phyloP scores from a whole-genome alignment of 1,284 basidiomycete species.

The Inonotus hispidus region DNA sequence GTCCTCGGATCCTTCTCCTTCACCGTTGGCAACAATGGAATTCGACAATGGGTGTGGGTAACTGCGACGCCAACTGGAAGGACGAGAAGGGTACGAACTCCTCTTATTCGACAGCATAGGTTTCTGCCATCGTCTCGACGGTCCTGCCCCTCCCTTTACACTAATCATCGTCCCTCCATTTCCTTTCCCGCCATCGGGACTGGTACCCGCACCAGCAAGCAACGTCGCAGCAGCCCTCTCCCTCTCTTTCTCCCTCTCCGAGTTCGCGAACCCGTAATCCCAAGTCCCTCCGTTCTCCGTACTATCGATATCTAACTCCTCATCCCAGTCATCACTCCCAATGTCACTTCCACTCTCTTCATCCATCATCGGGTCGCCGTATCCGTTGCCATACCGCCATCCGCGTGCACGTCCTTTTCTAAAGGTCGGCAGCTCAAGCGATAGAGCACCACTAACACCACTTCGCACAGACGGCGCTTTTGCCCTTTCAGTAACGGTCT shows the following conservation, averaged over 20 bases:
- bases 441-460: constrained; percentile 8
- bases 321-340: background rate
- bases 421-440: constrained; percentile 16
- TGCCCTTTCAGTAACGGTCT: background rate
- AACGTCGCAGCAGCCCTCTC: constrained; percentile 5
- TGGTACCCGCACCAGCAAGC: background rate
- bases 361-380: background rate
- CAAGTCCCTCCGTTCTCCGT: constrained; percentile 12
- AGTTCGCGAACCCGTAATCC: constrained; percentile 19
- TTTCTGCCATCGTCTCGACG: background rate
- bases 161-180: background rate
- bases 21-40: background rate
- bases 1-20: background rate
- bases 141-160: background rate
- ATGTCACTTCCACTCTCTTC: constrained; percentile 5
- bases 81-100: constrained; percentile 11
- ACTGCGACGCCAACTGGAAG: constrained; percentile 6
- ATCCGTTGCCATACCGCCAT: background rate
- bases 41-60: background rate
- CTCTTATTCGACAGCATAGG: background rate
- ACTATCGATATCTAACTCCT: constrained; percentile 2
- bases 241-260: constrained; percentile 12
- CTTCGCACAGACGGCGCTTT: background rate
- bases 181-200: background rate
- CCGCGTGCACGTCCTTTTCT: constrained; percentile 2